These are phyloP conservation scores for Agrocybe pediades DNA, from an alignment of 768 basidiomycete species.

Conservation along the genomic window DNA sequence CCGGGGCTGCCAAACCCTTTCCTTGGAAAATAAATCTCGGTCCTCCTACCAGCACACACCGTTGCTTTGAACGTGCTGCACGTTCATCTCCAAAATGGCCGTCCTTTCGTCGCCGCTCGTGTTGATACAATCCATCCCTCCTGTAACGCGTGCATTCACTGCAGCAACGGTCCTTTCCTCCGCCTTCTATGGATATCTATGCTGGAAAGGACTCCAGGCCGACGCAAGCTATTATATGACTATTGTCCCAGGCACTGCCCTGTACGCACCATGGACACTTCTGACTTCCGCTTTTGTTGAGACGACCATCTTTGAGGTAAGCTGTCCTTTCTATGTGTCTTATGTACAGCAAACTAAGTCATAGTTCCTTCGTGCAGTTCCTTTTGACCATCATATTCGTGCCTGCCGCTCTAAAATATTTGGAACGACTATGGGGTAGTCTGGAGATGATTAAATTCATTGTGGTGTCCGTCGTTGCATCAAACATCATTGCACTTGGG, in stretches of 20 bases:
- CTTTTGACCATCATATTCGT: conserved; percentile 74
- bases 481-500: conserved; percentile 87
- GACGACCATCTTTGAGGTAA: conserved; percentile 78
- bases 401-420: conserved; percentile 82
- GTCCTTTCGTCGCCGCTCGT: conserved; percentile 73
- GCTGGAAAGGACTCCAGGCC: conserved; percentile 47
- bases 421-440: conserved; percentile 94
- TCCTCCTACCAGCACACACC: conserved; percentile 6
- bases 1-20: neutral
- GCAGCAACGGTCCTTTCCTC: conserved; percentile 59
- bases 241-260: conserved; percentile 76
- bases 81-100: conserved; percentile 53
- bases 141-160: conserved; percentile 75
- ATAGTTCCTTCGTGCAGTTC: conserved; percentile 53
- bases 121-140: conserved; percentile 71
- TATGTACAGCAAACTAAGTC: conserved; percentile 1
- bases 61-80: conserved; percentile 12
- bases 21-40: conserved; percentile 19
- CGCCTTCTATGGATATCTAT: conserved; percentile 64
- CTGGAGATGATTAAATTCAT: conserved; percentile 87
- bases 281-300: conserved; percentile 90
- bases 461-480: conserved; percentile 70
- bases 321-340: conserved; percentile 26
- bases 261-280: conserved; percentile 93
- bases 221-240: conserved; percentile 67